Percentiles rank a stretch among this genome's conserved stretches.
Conservation (phyloP, 1,284 basidiomycete genomes). For the Ceratorhiza oryzae-sativae region DNA sequence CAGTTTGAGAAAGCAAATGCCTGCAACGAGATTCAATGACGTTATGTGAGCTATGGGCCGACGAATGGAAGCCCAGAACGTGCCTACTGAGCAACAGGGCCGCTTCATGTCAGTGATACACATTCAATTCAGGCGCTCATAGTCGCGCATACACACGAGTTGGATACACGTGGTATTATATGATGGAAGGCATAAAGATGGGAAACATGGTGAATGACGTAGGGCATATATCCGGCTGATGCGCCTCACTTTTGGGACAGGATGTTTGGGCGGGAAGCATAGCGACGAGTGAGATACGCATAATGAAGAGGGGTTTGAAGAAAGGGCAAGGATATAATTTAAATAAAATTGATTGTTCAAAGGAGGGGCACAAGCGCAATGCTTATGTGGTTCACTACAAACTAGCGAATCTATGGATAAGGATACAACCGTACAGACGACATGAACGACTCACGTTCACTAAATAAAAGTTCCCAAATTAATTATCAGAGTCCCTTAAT, state of each 20-base stretch:
- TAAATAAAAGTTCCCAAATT: constrained; percentile 31
- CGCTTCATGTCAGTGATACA: neutral
- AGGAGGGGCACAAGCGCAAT: constrained; percentile 5
- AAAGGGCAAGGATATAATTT: constrained; percentile 19
- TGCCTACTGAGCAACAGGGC: constrained; percentile 1
- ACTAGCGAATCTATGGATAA: constrained; percentile 18
- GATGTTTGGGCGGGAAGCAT: neutral
- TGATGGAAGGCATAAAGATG: constrained; percentile 19
- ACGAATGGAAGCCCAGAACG: neutral
- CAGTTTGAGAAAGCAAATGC: neutral
- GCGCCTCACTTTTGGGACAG: neutral
- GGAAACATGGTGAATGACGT: constrained; percentile 27
- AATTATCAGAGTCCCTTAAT: neutral
- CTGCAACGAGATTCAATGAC: constrained; percentile 1
- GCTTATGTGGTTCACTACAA: constrained; percentile 20
- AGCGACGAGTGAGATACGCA: neutral
- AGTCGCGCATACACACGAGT: neutral
- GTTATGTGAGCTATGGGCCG: neutral
- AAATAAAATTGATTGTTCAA: constrained; percentile 31
- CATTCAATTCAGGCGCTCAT: neutral
- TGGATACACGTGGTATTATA: constrained; percentile 32
- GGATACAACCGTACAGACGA: neutral
- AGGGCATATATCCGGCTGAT: constrained; percentile 12
- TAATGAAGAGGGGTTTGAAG: neutral
- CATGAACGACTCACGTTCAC: constrained; percentile 20